Percentiles rank a stretch among this genome's conserved stretches.
These are phyloP conservation scores for Dimargaris xerosporica DNA, from an alignment of 192 early-diverging fungal genomes.

Conservation along the genomic window DNA sequence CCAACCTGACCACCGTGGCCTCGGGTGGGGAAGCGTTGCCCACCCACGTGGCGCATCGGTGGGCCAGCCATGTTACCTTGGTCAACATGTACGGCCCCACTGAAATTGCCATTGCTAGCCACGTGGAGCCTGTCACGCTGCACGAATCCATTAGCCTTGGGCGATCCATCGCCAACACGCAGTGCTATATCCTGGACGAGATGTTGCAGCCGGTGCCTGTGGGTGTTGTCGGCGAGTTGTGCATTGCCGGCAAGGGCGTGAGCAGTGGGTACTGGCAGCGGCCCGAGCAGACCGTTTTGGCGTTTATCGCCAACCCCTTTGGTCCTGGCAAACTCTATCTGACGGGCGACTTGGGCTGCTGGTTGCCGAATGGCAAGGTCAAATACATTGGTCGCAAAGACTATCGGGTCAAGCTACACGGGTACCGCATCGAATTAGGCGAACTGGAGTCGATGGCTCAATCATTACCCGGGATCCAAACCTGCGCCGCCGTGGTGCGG, in stretches of 20 bases:
- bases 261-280: background rate
- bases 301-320: conserved; percentile 24
- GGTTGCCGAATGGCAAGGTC: conserved; percentile 19
- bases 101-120: conserved; percentile 14
- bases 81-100: conserved; percentile 23
- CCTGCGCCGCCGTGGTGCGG: background rate
- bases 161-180: conserved; percentile 12
- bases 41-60: background rate
- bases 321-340: conserved; percentile 15
- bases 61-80: background rate
- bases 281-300: conserved; percentile 6
- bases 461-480: background rate
- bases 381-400: conserved; percentile 20
- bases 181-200: conserved; percentile 19
- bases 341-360: conserved; percentile 21
- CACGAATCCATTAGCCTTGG: conserved; percentile 14
- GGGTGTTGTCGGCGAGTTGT: conserved; percentile 22
- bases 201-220: conserved; percentile 14
- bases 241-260: conserved; percentile 13
- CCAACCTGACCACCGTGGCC: background rate
- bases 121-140: background rate
- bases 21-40: conserved; percentile 11
- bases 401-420: background rate
- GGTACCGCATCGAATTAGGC: conserved; percentile 5
- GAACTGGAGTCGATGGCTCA: background rate